phyloP scores from a whole-genome alignment of 23 red algal species.

The Gracilaria domingensis region DNA sequence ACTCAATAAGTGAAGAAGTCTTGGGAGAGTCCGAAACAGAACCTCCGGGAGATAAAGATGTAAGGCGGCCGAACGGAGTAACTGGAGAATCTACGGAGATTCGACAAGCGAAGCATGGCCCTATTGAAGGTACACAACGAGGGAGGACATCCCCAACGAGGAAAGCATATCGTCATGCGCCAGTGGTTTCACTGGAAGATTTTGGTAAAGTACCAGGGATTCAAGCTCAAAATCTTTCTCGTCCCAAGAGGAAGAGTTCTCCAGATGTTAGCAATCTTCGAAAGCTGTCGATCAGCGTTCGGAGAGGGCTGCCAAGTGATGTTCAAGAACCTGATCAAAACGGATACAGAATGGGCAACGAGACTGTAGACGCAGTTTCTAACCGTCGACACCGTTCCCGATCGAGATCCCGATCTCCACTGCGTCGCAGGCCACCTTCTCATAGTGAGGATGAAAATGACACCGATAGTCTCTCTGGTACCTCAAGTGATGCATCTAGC shows the following conservation, averaged over 20 bases:
- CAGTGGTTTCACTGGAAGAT: neutral
- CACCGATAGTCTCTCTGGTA: constrained; percentile 7
- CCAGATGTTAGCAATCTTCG: constrained; percentile 19
- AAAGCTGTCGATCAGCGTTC: constrained; percentile 42
- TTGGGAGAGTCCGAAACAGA: neutral
- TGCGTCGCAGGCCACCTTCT: neutral
- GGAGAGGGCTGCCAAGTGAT: neutral
- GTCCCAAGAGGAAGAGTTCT: neutral
- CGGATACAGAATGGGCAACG: neutral
- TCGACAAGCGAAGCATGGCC: neutral
- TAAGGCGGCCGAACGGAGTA: neutral
- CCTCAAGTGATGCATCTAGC: neutral
- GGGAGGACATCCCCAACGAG: neutral
- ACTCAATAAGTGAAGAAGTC: constrained; percentile 3
- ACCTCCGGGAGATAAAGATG: neutral
- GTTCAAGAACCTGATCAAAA: constrained; percentile 10
- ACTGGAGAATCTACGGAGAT: too few species aligned
- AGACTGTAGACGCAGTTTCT: neutral
- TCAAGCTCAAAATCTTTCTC: neutral
- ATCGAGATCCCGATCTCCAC: constrained; percentile 12
- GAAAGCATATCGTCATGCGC: constrained; percentile 12
- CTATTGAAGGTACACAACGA: neutral
- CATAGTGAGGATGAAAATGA: neutral
- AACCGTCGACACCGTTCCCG: neutral
- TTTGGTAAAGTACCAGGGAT: neutral